Evolutionary conservation across 495 filamentous ascomycete species (phyloP).

Genomic region (Talaromyces stipitatus): DNA sequence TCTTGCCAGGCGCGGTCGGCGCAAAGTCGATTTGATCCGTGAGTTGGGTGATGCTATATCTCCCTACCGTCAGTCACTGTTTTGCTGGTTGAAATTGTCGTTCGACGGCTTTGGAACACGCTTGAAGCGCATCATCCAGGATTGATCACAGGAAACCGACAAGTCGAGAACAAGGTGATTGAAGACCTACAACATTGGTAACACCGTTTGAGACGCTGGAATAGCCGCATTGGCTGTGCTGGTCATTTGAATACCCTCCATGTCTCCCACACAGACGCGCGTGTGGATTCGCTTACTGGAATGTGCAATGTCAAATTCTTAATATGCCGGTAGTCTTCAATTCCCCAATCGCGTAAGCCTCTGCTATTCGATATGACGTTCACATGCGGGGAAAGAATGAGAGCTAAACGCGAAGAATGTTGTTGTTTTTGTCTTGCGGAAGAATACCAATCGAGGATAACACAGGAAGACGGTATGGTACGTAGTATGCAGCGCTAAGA

Average conservation of each 20-base stretch:
- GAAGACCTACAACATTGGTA: not conserved
- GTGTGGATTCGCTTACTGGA: not conserved
- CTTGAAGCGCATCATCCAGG: not conserved
- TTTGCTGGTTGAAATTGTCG: not conserved
- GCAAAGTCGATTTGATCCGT: conserved; percentile 31
- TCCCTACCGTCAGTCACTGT: not conserved
- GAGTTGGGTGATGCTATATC: not conserved
- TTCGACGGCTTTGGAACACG: not conserved
- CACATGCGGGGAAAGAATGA: not conserved
- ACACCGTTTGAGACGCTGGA: not conserved
- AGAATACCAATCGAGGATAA: not conserved
- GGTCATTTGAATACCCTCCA: not conserved
- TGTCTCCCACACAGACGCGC: not conserved
- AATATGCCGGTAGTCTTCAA: not conserved
- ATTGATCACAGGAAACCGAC: too few species aligned
- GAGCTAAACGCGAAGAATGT: conserved; percentile 1
- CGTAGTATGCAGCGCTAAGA: not conserved
- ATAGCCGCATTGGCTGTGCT: not conserved
- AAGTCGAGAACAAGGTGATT: not conserved
- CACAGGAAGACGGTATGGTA: not conserved
- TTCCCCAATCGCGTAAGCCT: not conserved
- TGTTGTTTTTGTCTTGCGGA: not conserved
- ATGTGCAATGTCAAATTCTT: not conserved
- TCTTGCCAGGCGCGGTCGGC: conserved; percentile 21
- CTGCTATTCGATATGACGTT: not conserved